Evolutionary conservation across 164 flowering plant species (phyloP), one percentile per base, ranked within the genome.

Genomic region (Chloranthus sessilifolius): DNA sequence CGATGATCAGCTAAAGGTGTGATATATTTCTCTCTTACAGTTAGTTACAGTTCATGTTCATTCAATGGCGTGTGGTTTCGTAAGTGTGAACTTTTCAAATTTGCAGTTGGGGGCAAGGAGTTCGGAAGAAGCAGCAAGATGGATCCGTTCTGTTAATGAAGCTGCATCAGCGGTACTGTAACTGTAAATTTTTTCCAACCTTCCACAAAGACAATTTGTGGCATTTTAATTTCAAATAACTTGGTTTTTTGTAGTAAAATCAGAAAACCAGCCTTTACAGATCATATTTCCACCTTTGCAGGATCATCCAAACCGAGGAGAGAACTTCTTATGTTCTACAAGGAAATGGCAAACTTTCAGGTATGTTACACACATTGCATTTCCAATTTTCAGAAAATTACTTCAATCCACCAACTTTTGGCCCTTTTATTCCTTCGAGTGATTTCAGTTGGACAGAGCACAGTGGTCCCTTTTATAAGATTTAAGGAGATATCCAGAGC

Each of bases 71-170:
- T 26, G 26, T 4, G 7, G 22, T 56, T 25, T n/a, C 27, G 31
- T 43, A 38, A 56, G 21, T 39, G 39, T 5, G 43, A 24, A 39
- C 15, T 16, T 57, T 61, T 63, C 21, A 17, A 46, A 20, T 47
- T 60, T 43, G 23, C 64, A 91, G 98, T 66, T 87, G 62, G 96
- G 92, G 38, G 96, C 91, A 46, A 72, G 61, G 52, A 87, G 95
- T 64, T 64, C 98, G 24, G 98, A 87, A 60, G 98, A 91, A 70
- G 88, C 98, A 20, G 95, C 91, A 35, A 75, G 68, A 60, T 91
- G 98, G 98, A 87, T 87, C 25, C 74, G 23, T 38, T 75, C 70
- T 28, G 67, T 91, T 46, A 79, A 75, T 58, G 79, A 87, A 45
- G 85, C 80, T 43, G 76, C 84, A n/a, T 40, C 62, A 47, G 77